Evolutionary conservation across 495 filamentous ascomycete genomes (phyloP).

Genomic region (Darksidea phi): DNA sequence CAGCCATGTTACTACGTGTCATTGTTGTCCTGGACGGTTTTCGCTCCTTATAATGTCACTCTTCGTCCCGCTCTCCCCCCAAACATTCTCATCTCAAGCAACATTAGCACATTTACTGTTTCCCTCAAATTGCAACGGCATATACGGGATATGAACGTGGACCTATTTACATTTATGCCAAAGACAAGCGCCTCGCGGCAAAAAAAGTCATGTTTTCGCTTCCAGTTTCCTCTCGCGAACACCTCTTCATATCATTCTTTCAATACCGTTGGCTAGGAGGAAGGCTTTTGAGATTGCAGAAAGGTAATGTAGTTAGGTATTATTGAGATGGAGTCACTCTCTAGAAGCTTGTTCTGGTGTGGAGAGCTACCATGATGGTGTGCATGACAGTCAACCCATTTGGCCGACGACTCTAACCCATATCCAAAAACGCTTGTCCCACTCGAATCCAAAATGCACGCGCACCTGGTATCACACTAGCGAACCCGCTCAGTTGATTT

Average conservation of each 20-base stretch:
- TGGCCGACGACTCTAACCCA: no score
- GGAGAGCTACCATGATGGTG: neutral
- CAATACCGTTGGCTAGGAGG: neutral
- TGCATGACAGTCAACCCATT: no score
- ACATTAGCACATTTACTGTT: neutral
- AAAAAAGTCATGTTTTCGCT: conserved; percentile 11
- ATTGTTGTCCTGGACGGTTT: neutral
- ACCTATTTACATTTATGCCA: conserved; percentile 16
- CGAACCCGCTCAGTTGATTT: no score
- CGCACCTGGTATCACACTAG: neutral
- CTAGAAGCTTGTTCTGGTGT: neutral
- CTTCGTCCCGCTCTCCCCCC: neutral
- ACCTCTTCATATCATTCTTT: neutral
- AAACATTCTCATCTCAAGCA: neutral
- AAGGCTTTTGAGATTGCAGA: neutral
- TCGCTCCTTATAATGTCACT: conserved; percentile 3
- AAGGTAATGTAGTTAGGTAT: neutral
- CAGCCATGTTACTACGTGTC: neutral
- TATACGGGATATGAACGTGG: conserved; percentile 21
- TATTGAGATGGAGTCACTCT: neutral
- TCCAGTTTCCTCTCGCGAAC: neutral
- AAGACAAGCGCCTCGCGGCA: conserved; percentile 36
- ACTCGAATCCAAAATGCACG: no score
- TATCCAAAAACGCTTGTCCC: no score
- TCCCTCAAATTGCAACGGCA: neutral